Evolutionary conservation across 495 filamentous ascomycete genomes (phyloP).

Genomic region (Jackrogersella multiformis): DNA sequence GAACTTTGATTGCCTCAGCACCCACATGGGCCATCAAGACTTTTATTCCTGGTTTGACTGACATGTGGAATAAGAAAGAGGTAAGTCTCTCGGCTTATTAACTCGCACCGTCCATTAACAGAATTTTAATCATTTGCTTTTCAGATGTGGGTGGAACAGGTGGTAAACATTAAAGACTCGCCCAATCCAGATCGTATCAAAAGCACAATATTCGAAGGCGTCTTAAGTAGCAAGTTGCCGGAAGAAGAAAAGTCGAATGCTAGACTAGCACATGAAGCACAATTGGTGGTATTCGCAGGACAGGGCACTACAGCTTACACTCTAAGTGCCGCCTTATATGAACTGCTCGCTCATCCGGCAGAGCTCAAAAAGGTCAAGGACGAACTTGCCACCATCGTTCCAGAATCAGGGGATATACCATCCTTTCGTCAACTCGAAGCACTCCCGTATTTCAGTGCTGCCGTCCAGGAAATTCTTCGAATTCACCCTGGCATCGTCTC

Average conservation of each 20-base stretch:
- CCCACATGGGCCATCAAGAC: background rate
- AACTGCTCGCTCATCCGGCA: constrained; percentile 42
- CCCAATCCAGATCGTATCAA: background rate
- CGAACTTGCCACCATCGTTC: constrained; percentile 46
- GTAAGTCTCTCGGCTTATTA: background rate
- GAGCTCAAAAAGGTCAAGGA: constrained; percentile 31
- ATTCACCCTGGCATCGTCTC: constrained; percentile 52
- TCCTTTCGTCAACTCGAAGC: constrained; percentile 38
- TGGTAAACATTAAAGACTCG: too few relatives aligned
- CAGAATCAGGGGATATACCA: constrained; percentile 17
- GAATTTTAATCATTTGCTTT: background rate
- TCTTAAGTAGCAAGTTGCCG: constrained; percentile 53
- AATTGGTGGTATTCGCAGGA: constrained; percentile 52
- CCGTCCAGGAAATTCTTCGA: constrained; percentile 59
- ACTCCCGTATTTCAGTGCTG: constrained; percentile 44
- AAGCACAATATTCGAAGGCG: constrained; percentile 50
- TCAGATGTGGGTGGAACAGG: constrained; percentile 9
- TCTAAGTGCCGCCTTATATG: constrained; percentile 51
- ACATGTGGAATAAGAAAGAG: background rate
- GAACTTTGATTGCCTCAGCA: constrained; percentile 31
- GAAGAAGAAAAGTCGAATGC: constrained; percentile 45
- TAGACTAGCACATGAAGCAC: constrained; percentile 53
- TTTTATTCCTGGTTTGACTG: background rate
- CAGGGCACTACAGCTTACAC: constrained; percentile 51
- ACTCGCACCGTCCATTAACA: too few relatives aligned